Base-by-base conservation (phyloP, 768 basidiomycete species). In the Calocybe cyanea region DNA sequence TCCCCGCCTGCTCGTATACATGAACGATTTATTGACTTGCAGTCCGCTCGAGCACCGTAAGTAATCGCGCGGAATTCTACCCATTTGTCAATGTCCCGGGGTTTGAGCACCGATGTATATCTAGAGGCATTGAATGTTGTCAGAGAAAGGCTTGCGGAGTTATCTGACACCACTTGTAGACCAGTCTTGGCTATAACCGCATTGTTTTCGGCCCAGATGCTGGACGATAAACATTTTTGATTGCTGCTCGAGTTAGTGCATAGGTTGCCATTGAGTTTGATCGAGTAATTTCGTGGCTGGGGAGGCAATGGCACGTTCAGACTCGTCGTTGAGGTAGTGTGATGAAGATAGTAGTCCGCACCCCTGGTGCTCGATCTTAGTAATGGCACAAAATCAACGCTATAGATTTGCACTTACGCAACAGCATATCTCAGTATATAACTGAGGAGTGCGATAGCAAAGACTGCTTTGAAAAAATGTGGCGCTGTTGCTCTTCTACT, bases 11-110 rank as follows among this genome's bases (percentile, higher is more conserved):
- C 17, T 32, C 37, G 23, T 7, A 25, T 28, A 15, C 44, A 38
- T 7, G 39, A 9, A 4, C 36, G 17, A 32, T 45, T 45, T 6
- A 45, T 18, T 11, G 24, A 45, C 5, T 17, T 36, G 28, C 44
- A 45, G 5, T 45, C 11, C 17, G 37, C 36, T 18, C 44, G 36
- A 30, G 44, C 37, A 5, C 44, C 44, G 24, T 38, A 45, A 3
- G 44, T 45, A 9, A n/a, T 38, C 14, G 37, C 37, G 30, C 44
- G 44, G n/a, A 45, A 45, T 21, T 45, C 36, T 9, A 38, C 38
- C 3, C 11, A 17, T 10, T 21, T 7, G 23, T 38, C 36, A 7
- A 30, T 10, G 14, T 30, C 24, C 8, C 36, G 36, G 4, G 38
- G 36, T 7, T 38, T 28, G 7, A 45, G 20, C 11, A 45, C 18